Evolutionary conservation across 306 rosid species (phyloP).

Genomic region (Cucurbita maxima): DNA sequence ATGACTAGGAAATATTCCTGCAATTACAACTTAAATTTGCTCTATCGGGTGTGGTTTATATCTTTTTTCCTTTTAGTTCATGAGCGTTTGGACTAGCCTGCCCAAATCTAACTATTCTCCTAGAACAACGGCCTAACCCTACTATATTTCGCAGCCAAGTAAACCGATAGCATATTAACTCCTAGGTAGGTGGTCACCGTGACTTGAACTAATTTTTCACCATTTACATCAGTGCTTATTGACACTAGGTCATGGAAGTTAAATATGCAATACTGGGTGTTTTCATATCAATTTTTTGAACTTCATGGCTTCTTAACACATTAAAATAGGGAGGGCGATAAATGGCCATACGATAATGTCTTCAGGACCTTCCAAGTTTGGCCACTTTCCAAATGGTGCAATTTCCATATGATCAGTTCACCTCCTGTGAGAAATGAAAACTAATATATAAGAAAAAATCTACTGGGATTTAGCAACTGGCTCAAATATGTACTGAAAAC

Average conservation of each 20-base stretch:
- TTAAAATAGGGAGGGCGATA: not conserved
- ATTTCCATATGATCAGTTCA: slow-evolving; percentile 66
- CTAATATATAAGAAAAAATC: not conserved
- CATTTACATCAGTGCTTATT: not conserved
- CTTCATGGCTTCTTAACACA: not conserved
- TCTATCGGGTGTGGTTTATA: not conserved
- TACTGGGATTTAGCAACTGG: not conserved
- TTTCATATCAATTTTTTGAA: not conserved
- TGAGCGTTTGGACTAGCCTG: not conserved
- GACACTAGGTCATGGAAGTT: not conserved
- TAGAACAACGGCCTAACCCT: not conserved
- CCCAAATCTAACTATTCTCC: not conserved
- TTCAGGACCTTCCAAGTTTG: slow-evolving; percentile 75
- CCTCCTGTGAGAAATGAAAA: slow-evolving; percentile 37
- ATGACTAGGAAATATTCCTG: not conserved
- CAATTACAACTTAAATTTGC: not conserved
- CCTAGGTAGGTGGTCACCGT: not conserved
- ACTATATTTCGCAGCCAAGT: not conserved
- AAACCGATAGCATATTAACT: not conserved
- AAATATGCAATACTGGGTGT: not conserved
- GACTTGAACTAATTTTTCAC: not conserved
- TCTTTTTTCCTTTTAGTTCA: too few species aligned
- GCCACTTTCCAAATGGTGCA: slow-evolving; percentile 41
- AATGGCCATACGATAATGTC: slow-evolving; percentile 45
- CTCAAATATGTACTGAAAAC: not conserved